Base-by-base conservation (phyloP, 1,284 basidiomycete genomes). In the Sparassis latifolia region DNA sequence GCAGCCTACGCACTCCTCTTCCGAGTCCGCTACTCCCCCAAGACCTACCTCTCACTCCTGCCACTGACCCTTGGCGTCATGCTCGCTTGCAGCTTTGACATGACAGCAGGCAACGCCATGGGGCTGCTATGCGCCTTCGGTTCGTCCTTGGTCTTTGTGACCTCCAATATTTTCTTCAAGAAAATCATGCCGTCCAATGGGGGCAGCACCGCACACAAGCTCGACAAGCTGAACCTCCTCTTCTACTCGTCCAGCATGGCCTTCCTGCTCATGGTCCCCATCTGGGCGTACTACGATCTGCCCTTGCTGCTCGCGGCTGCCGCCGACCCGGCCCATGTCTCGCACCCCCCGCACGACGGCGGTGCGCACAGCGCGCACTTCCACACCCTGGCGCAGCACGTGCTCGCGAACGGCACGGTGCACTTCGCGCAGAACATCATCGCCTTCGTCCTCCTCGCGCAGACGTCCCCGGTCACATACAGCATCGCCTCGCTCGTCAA, bases 101-200 rank as follows among this genome's bases (percentile, higher is more conserved):
- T 95, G 50, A 89, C 91, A 2, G 82, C 84, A 4, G 91, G 89
- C 43, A 96, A 95, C 67, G 70, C 81, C 4, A 71, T 88, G 44
- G 94, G 94, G 20, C 72, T 97, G 29, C 70, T 95, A 10, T 96
- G 90, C 66, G 93, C 94, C 3, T 92, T 97, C 62, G 93, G 93
- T 38, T 96, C 92, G 10, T 95, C 95, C 29, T 70, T 98, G 53
- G 84, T 99, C 58, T 98, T 99, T 66, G 97, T 99, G 47, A 92
- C 90, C 53, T 95, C 95, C 58, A 99, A 99, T 72, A 98, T 99
- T 62, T 97, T 96, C 70, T 97, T 96, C 79, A 99, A 99, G 72
- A 98, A 97, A 75, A 86, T 99, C 54, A 87, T 99, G 77, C 94
- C 94, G 0, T 82, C 83, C 20, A 77, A 75, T 45, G 63, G 73